These are phyloP conservation scores for Friedmanniomyces simplex DNA, from an alignment of 495 filamentous ascomycete species.

Conservation along the genomic window DNA sequence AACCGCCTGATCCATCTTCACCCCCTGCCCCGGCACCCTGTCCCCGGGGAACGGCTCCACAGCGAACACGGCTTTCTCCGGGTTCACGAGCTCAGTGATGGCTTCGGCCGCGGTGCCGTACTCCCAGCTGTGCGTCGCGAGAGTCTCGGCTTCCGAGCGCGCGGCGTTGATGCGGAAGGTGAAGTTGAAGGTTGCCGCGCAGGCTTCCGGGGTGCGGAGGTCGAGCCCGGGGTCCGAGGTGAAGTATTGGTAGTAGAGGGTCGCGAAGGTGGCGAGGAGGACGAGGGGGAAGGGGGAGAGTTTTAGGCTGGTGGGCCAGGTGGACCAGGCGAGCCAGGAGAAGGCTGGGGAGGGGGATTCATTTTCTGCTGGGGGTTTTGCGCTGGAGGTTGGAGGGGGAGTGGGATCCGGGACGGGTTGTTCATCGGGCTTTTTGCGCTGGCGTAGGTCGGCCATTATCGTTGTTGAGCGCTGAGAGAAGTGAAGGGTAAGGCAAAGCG, in stretches of 20 bases:
- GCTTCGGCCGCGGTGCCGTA: conserved; percentile 40
- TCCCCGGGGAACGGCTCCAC: conserved; percentile 34
- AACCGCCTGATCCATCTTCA: conserved; percentile 26
- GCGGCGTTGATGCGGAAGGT: conserved; percentile 14
- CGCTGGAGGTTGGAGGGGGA: neutral
- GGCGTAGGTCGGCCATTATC: neutral
- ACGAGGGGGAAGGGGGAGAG: neutral
- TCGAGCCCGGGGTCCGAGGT: neutral
- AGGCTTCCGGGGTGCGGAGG: neutral
- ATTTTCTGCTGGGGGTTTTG: neutral
- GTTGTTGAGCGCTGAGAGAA: too few species aligned
- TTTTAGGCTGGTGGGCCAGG: conserved; percentile 6
- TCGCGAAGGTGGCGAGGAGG: neutral
- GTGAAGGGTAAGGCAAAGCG: too few species aligned
- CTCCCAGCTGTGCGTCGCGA: conserved; percentile 34
- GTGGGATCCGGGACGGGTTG: neutral
- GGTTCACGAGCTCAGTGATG: conserved; percentile 38
- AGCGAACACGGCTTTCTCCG: conserved; percentile 36
- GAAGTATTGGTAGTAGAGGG: neutral
- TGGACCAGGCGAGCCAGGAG: neutral
- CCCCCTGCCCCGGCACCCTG: conserved; percentile 30
- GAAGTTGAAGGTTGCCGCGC: conserved; percentile 13
- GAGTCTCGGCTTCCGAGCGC: conserved; percentile 7
- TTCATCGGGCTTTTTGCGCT: neutral
- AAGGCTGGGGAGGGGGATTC: neutral